Evolutionary conservation across 352 stramenopile species (phyloP).

Genomic region (Thalassiosira mediterranea): DNA sequence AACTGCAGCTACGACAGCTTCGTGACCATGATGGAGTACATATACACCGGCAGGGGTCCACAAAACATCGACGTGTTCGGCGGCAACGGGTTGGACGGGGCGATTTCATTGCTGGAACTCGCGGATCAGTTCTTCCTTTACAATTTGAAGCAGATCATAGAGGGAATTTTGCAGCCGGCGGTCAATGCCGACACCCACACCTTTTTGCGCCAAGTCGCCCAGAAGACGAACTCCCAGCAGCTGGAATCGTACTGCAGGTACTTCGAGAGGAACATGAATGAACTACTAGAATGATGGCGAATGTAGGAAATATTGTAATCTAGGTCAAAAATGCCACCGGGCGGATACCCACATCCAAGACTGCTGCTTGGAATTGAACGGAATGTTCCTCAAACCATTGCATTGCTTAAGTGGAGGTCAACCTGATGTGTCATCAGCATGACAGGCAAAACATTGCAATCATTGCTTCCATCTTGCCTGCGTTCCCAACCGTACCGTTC

Average conservation of each 20-base stretch:
- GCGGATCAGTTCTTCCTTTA: constrained; percentile 97
- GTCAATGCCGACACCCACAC: constrained; percentile 88
- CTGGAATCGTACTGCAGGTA: constrained; percentile 91
- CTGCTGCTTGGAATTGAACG: too few relatives aligned
- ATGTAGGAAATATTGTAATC: not conserved
- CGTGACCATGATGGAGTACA: constrained; percentile 91
- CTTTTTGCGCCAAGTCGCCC: constrained; percentile 88
- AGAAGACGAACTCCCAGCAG: constrained; percentile 91
- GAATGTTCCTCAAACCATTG: too few relatives aligned
- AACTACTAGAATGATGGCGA: constrained; percentile 17
- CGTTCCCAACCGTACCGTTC: too few relatives aligned
- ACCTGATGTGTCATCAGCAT: too few relatives aligned
- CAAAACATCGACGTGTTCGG: constrained; percentile 43
- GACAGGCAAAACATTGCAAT: too few relatives aligned
- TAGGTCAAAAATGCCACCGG: too few relatives aligned
- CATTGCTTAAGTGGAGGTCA: too few relatives aligned
- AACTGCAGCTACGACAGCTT: constrained; percentile 91
- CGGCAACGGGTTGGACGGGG: constrained; percentile 70
- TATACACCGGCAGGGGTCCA: constrained; percentile 89
- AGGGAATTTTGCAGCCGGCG: constrained; percentile 87
- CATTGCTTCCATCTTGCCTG: too few relatives aligned
- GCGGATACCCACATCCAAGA: too few relatives aligned
- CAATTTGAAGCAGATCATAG: constrained; percentile 94
- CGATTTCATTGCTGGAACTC: constrained; percentile 90
- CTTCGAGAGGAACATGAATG: constrained; percentile 88